Conservation (phyloP, 2,329 filamentous ascomycete species). For the Scedosporium apiospermum region DNA sequence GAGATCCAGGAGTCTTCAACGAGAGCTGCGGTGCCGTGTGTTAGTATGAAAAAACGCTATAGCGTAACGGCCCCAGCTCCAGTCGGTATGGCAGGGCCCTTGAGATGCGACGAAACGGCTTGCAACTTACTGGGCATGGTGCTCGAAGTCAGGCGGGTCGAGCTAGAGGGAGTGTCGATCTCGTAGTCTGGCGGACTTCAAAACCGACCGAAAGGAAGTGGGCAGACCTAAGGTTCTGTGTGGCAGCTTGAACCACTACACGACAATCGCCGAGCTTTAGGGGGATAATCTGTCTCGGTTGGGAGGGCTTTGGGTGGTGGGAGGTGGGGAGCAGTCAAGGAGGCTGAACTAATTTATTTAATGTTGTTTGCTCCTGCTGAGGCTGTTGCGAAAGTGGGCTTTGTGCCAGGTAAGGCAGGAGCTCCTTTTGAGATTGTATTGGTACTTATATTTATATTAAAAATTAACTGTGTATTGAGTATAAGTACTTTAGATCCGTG, state of each 20-base stretch:
- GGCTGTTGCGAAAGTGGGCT: not conserved
- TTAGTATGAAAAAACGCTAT: not conserved
- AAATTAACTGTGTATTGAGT: not conserved
- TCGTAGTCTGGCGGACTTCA: not conserved
- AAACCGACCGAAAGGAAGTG: not conserved
- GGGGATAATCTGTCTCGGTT: not conserved
- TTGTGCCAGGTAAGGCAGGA: not conserved
- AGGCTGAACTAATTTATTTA: not conserved
- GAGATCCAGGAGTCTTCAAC: conserved; percentile 29
- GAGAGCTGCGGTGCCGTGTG: conserved; percentile 19
- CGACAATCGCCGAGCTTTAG: not conserved
- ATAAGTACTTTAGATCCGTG: not conserved
- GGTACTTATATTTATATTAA: not conserved
- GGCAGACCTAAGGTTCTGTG: not conserved
- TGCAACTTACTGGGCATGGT: conserved; percentile 4
- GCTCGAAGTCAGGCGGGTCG: not conserved
- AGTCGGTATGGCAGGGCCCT: too few relatives aligned
- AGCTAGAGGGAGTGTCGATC: not conserved
- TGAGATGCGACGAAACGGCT: too few relatives aligned
- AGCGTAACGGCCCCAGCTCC: not conserved
- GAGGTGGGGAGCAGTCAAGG: not conserved
- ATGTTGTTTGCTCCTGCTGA: not conserved
- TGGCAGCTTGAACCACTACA: not conserved
- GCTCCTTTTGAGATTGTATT: not conserved
- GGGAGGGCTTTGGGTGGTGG: not conserved